Evolutionary conservation across 164 flowering plant species (phyloP), one percentile per base, ranked within the genome.

Genomic region (Macadamia tetraphylla): DNA sequence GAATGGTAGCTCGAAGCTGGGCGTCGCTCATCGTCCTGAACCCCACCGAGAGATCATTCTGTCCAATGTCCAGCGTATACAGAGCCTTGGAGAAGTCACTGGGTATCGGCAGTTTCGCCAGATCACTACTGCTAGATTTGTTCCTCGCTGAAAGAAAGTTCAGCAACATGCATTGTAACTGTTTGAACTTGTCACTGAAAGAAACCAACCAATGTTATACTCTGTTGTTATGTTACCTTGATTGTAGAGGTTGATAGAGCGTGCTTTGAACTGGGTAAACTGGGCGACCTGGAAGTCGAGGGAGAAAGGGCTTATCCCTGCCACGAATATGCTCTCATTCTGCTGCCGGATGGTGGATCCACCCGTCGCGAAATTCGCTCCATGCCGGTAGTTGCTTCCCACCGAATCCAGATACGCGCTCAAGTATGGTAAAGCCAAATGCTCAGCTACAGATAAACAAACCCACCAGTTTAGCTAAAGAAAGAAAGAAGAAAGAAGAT

Each of bases 61-160:
- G 92, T 6, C 91, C 91, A 8, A 86, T 81, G 57, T 89, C 91
- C 32, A 87, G 66, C 0, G 83, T 76, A 72, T 85, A 90, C 32
- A 90, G 82, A 10, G 91, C 90, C 68, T 77, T 81, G 0, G 86
- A 70, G 76, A 87, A 88, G 40, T 86, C 87, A 59, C 76, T 76
- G 0, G 79, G 83, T 57, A 73, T 75, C 2, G 91, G 93, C 3
- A 88, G 77, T 12, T 66, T 75, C 2, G 91, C 91, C 3, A 88
- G 77, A 12, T 66, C 72, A 1, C 58, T 68, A 70, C 53, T 77
- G 4, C 75, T 71, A 0, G 72, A 60, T 1, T 67, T 11, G 3
- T 40, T 62, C 53, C 73, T 80, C 13, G 64, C 87, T 85, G 74
- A 12, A 70, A 55, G 52, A 18, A 35, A 35, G 40, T 35, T 35